These are phyloP conservation scores for Verticillium alfalfae DNA, from an alignment of 2,329 filamentous ascomycete species.

Conservation along the genomic window DNA sequence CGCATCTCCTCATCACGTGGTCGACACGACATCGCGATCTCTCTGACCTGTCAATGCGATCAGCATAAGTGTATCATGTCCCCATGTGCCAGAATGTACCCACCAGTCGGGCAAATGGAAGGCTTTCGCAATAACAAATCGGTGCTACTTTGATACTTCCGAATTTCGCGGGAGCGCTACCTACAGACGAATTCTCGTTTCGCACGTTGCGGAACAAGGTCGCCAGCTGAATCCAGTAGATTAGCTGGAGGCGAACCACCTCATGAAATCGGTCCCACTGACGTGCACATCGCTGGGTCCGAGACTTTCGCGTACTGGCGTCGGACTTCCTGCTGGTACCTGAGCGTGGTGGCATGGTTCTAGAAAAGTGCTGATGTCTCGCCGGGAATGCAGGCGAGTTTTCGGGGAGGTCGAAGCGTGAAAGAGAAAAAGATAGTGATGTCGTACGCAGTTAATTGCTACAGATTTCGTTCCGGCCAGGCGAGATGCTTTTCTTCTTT, in stretches of 20 bases:
- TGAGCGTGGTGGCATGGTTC: constrained; percentile 13
- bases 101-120: constrained; percentile 75
- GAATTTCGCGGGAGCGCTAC: constrained; percentile 86
- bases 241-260: not conserved
- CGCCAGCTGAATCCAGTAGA: constrained; percentile 53
- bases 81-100: constrained; percentile 9
- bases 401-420: too few relatives aligned
- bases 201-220: constrained; percentile 59
- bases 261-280: constrained; percentile 8
- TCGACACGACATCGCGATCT: constrained; percentile 64
- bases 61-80: not conserved
- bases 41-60: constrained; percentile 48
- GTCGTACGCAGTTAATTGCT: not conserved
- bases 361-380: not conserved
- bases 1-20: constrained; percentile 65
- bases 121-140: constrained; percentile 77
- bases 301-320: constrained; percentile 17
- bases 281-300: constrained; percentile 38
- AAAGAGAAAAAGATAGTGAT: too few relatives aligned
- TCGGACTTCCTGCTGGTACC: constrained; percentile 11
- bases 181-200: constrained; percentile 61
- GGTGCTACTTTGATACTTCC: constrained; percentile 82
- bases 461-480: not conserved
- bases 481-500: not conserved
- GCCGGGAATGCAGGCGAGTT: not conserved